phyloP scores from a whole-genome alignment of 176 grass and related monocot species.

The Phoenix roebelenii region DNA sequence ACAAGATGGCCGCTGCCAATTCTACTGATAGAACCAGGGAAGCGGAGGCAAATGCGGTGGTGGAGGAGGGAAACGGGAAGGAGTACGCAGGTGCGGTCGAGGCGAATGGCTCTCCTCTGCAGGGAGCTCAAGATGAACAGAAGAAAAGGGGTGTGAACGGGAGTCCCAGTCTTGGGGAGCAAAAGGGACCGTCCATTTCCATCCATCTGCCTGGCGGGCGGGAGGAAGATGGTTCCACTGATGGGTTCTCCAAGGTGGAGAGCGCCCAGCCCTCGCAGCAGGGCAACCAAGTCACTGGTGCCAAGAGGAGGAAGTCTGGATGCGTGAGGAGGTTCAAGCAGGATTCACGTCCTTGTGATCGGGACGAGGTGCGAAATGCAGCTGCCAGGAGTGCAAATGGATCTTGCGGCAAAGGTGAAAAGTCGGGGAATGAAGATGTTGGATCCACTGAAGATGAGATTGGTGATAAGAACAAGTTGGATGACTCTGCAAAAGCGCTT shows the following conservation, averaged over 20 bases:
- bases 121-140: too few species aligned
- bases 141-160: too few species aligned
- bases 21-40: too few species aligned
- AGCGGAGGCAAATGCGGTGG: too few species aligned
- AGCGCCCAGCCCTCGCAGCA: constrained; percentile 31
- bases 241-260: constrained; percentile 34
- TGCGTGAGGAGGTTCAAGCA: constrained; percentile 74
- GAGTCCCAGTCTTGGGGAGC: neutral
- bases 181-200: constrained; percentile 11
- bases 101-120: too few species aligned
- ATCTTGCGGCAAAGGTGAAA: constrained; percentile 23
- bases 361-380: constrained; percentile 14
- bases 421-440: constrained; percentile 30
- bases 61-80: too few species aligned
- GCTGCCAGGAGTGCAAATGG: neutral
- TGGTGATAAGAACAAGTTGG: constrained; percentile 40
- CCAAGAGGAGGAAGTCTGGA: constrained; percentile 93
- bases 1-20: too few species aligned
- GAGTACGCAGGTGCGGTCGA: too few species aligned
- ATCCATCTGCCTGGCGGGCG: constrained; percentile 25
- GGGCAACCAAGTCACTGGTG: constrained; percentile 65
- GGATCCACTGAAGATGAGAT: constrained; percentile 53
- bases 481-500: constrained; percentile 23
- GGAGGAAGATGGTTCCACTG: constrained; percentile 28
- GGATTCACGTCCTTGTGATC: constrained; percentile 20